Evolutionary conservation across 2,329 filamentous ascomycete genomes (phyloP).

Genomic region (Emergomyces pasteurianus): DNA sequence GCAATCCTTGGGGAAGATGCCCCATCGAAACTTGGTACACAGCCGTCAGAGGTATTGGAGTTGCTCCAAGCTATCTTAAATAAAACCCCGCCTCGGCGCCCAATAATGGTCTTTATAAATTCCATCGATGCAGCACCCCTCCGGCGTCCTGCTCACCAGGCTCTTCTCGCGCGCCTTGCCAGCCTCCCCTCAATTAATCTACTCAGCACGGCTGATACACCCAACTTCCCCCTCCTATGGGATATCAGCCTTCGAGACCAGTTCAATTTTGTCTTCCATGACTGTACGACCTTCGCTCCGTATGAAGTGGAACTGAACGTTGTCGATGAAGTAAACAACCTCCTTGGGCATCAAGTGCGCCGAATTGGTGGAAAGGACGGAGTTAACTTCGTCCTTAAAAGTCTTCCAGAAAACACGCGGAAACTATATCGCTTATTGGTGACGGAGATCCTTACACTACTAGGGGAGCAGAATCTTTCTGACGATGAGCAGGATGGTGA

Average conservation of each 20-base stretch:
- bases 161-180: conserved; percentile 64
- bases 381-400: conserved; percentile 79
- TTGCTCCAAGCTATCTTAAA: conserved; percentile 52
- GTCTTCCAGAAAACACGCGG: conserved; percentile 82
- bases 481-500: conserved; percentile 39
- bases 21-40: conserved; percentile 45
- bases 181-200: conserved; percentile 60
- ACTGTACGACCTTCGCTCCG: conserved; percentile 78
- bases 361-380: conserved; percentile 82
- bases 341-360: conserved; percentile 68
- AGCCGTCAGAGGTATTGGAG: conserved; percentile 57
- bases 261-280: conserved; percentile 83
- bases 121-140: conserved; percentile 73
- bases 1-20: conserved; percentile 41
- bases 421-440: conserved; percentile 77
- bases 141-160: conserved; percentile 57
- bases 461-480: conserved; percentile 40
- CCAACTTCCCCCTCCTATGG: conserved; percentile 80
- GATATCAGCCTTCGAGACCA: conserved; percentile 71
- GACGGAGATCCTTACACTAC: conserved; percentile 64
- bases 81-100: conserved; percentile 26
- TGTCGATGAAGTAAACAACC: conserved; percentile 79
- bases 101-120: conserved; percentile 63
- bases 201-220: conserved; percentile 73
- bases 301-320: conserved; percentile 65